Evolutionary conservation across 2,329 filamentous ascomycete genomes (phyloP), one percentile per base, ranked within the genome.

Genomic region (Cryoendolithus antarcticus): DNA sequence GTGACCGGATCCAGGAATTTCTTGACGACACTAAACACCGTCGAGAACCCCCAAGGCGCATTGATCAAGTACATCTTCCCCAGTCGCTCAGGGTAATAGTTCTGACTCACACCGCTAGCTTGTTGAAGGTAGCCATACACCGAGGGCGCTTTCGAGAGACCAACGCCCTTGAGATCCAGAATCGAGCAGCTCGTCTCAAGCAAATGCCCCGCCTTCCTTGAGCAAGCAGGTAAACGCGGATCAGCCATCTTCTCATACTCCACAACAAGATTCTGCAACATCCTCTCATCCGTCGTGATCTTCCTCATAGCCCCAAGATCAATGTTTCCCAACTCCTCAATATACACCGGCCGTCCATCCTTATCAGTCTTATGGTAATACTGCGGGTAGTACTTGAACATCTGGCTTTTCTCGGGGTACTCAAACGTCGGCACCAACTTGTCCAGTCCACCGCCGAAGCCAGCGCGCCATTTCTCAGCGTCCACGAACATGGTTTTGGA

Each of bases 311-410:
- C 80, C 39, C 66, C 77, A 50, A 98, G 71, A 66, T 98, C 84
- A 62, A 96, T 91, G 53, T 86, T 86, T 62, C 91, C 91, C 41
- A 95, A 74, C 61, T 91, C 82, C 67, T 98, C 91, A 57, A 96
- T 94, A 71, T 98, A 98, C 49, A 96, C 77, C 38, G 91, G 91
- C 52, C 91, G 83, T 52, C 91, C 91, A 67, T 96, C 91, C 62
- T 86, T 86, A 66, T 91, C 85, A 9, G 79, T 89, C 71, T 95
- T 95, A 75, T 98, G 91, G 70, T 98, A 98, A 71, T 91, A 98
- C 67, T 98, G 91, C 35, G 86, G 86, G 67, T 98, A 98, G 72
- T 83, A 94, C 65, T 89, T 70, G 64, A 84, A 84, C 43, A 98
- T 75, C 59, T 89, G 62, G 40, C 74, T 60, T 64, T 89, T 91